Base-by-base conservation (phyloP, 139 green algal genomes). In the Raphidocelis subcapitata region DNA sequence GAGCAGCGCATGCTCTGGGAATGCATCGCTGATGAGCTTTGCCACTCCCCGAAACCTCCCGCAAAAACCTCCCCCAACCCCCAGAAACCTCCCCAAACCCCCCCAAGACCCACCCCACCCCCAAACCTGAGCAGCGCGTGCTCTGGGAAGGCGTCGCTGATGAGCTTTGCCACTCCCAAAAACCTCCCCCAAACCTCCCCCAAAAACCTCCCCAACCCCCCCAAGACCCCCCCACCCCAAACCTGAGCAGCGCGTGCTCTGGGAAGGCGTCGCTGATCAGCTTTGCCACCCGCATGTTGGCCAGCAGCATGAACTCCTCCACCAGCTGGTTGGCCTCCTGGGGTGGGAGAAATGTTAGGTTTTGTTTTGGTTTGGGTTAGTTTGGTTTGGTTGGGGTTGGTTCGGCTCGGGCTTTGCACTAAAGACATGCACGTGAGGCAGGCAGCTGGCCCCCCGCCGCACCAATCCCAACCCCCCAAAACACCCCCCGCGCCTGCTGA, bases 271-370 rank as follows among this genome's bases (percentile, higher is more conserved):
- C 46, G 0, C 88, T 77, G 36, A 99, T 92, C 33, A 89, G 75
- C 24, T 54, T 49, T 0, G 94, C 95, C 36, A 96, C 94, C 21
- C 67, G 84, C 75, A 89, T 92, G 79, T 99, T 99, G 55, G 95
- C 94, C 60, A 97, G 87, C 82, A 99, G 86, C 95, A 99, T 99
- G 65, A 96, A 97, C 85, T 99, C 95, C 85, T 99, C 95, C 36
- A 99, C 90, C 61, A 99, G 78, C 41, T 91, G 75, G 81, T 99
- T 98, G 60, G 92, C 84, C 62, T 95, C 92, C 33, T 70, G 31
- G 35, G 54, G 54, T 8, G 54, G 54, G 54, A 18, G 47, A 18
- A 18, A 55, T n/a, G n/a, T n/a, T n/a, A n/a, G n/a, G n/a, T n/a
- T n/a, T n/a, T n/a, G n/a, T n/a, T n/a, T n/a, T n/a, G n/a, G n/a